A percentile compares a stretch with the other conserved stretches of the same genome.
These are phyloP conservation scores for Penicillium sp. DNA, from an alignment of 2,329 filamentous ascomycete genomes.

Conservation along the genomic window DNA sequence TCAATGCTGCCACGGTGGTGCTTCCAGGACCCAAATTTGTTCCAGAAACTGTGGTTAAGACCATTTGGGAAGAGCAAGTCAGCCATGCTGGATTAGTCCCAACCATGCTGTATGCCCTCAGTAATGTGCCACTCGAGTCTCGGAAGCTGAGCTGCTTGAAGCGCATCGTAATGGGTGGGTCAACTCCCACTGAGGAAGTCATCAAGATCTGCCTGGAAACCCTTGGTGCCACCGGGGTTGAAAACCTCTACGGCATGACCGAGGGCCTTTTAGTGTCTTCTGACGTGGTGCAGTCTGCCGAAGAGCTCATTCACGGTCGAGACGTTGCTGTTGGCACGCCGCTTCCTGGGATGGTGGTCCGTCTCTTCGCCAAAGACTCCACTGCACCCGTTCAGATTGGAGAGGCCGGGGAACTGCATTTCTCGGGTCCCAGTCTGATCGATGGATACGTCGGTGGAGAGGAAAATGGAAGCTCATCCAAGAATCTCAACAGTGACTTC, in stretches of 20 bases:
- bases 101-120: background rate
- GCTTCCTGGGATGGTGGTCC: background rate
- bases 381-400: background rate
- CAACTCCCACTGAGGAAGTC: conserved; percentile 11
- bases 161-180: conserved; percentile 9
- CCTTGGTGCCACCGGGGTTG: conserved; percentile 9
- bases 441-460: background rate
- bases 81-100: background rate
- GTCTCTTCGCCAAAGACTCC: background rate
- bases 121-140: background rate
- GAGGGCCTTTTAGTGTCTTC: background rate
- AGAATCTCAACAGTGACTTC: conserved; percentile 3
- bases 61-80: background rate
- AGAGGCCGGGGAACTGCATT: background rate
- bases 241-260: conserved; percentile 4
- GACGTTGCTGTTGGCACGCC: background rate
- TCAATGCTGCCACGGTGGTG: conserved; percentile 11
- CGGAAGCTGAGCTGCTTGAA: conserved; percentile 1
- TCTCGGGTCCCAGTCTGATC: background rate
- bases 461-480: too few species aligned
- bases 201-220: conserved; percentile 8
- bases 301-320: background rate
- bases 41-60: conserved; percentile 3
- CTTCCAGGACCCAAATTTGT: conserved; percentile 8
- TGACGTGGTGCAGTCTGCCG: background rate